Conservation (phyloP, 345 rosid genomes). For the Stellera chamaejasme region DNA sequence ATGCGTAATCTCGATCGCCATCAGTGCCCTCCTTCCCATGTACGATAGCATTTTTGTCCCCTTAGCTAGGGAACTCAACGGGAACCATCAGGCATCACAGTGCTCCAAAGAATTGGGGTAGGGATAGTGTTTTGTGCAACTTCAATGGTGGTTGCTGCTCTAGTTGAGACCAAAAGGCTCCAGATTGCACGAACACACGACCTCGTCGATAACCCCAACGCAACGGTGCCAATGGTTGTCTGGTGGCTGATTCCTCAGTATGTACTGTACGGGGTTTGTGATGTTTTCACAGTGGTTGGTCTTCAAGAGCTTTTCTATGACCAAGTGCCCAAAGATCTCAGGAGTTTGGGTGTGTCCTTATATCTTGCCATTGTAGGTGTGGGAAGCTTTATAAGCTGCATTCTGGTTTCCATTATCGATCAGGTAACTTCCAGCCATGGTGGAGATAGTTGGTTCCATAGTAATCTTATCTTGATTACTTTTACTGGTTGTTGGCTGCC, state of each 20-base stretch:
- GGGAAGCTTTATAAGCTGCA: constrained; percentile 28
- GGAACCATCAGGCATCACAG: constrained; percentile 22
- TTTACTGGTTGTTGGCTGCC: constrained; percentile 23
- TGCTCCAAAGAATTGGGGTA: constrained; percentile 23
- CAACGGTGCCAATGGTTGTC: constrained; percentile 17
- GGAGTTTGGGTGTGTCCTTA: constrained; percentile 24
- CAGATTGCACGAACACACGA: constrained; percentile 15
- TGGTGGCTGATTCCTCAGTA: constrained; percentile 29
- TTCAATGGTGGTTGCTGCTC: constrained; percentile 22
- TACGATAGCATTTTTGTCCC: constrained; percentile 48
- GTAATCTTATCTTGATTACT: constrained; percentile 24
- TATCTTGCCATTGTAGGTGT: constrained; percentile 23
- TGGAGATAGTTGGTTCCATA: constrained; percentile 19
- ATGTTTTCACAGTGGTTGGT: constrained; percentile 24
- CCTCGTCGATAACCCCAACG: constrained; percentile 12
- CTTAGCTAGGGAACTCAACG: constrained; percentile 15
- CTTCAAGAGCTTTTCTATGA: constrained; percentile 32
- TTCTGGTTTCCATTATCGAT: constrained; percentile 20
- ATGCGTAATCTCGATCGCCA: constrained; percentile 32
- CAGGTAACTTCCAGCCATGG: constrained; percentile 12
- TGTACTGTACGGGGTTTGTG: constrained; percentile 19
- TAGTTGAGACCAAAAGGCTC: constrained; percentile 25
- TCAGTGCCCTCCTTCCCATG: constrained; percentile 32
- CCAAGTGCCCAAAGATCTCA: constrained; percentile 23
- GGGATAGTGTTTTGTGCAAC: constrained; percentile 20